phyloP scores from a whole-genome alignment of 257 asterid species.

The Solanum microdontum region DNA sequence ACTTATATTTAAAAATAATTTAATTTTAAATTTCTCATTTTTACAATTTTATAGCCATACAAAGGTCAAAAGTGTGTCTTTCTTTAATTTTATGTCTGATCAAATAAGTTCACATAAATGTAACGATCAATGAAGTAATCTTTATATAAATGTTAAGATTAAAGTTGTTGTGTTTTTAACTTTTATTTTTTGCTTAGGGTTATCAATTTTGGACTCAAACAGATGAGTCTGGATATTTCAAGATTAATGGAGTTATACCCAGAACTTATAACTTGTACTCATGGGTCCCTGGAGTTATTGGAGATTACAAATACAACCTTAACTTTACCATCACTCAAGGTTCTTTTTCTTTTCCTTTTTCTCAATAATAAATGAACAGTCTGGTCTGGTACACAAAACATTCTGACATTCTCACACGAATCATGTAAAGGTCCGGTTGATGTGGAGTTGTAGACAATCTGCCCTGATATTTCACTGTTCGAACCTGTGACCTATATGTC shows the following conservation, averaged over 20 bases:
- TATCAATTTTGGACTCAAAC: slow-evolving; percentile 12
- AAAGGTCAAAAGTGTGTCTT: neutral
- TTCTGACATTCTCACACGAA: neutral
- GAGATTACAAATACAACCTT: slow-evolving; percentile 1
- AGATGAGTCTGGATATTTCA: neutral
- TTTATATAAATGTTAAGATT: neutral
- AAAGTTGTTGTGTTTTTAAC: neutral
- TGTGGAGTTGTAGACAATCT: neutral
- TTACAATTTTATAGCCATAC: neutral
- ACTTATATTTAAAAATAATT: neutral
- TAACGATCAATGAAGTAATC: neutral
- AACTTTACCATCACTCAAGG: neutral
- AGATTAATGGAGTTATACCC: neutral
- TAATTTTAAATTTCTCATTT: neutral
- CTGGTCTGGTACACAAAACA: neutral
- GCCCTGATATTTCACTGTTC: neutral
- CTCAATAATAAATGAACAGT: neutral
- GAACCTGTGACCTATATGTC: neutral
- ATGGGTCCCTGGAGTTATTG: slow-evolving; percentile 11
- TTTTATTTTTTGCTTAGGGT: neutral
- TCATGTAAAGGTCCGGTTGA: neutral
- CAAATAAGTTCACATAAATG: neutral
- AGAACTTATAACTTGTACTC: slow-evolving; percentile 5
- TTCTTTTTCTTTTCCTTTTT: neutral
- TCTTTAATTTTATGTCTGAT: neutral